Base-by-base conservation (phyloP, 192 early-diverging fungal genomes). In the Dimargaris cristalligena region DNA sequence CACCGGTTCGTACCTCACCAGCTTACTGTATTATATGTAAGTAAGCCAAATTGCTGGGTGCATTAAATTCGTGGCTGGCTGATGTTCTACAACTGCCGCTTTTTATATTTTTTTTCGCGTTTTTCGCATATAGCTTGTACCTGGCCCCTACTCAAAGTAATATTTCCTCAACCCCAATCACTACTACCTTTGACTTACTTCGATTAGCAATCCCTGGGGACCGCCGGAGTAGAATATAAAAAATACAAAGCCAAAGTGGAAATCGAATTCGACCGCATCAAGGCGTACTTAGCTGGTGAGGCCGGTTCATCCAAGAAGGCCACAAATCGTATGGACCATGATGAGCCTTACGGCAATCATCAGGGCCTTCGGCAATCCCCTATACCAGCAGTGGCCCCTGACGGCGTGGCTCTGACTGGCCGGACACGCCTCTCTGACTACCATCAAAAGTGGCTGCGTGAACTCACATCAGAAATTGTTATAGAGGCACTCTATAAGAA, bases 1-100 rank as follows among this genome's bases (percentile, higher is more conserved):
- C 55, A 57, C n/a, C 33, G 33, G 34, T 57, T 57, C 32, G 32
- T 57, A n/a, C 55, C 55, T n/a, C 55, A 57, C 55, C 55, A 57
- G 33, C 35, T 57, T 22, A 38, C 55, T 0, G 55, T 57, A 30
- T 34, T 57, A 18, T 57, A 57, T 26, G 55, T 57, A 57, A 35
- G 55, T 57, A 46, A 46, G 45, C 20, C 3, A 46, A 22, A 10
- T 46, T 22, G 1, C 3, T 46, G 18, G 45, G 45, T 11, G n/a
- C 23, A 46, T 46, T 46, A 46, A 3, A 46, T 22, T 10, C 10
- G 23, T 46, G 11, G 2, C 45, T 46, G 11, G 18, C 10, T 46
- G n/a, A n/a, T n/a, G n/a, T n/a, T n/a, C n/a, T n/a, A n/a, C n/a
- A n/a, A n/a, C n/a, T n/a, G n/a, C n/a, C n/a, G n/a, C 10, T 46